phyloP scores from a whole-genome alignment of 2,329 filamentous ascomycete species.

The Diplodia mutila region DNA sequence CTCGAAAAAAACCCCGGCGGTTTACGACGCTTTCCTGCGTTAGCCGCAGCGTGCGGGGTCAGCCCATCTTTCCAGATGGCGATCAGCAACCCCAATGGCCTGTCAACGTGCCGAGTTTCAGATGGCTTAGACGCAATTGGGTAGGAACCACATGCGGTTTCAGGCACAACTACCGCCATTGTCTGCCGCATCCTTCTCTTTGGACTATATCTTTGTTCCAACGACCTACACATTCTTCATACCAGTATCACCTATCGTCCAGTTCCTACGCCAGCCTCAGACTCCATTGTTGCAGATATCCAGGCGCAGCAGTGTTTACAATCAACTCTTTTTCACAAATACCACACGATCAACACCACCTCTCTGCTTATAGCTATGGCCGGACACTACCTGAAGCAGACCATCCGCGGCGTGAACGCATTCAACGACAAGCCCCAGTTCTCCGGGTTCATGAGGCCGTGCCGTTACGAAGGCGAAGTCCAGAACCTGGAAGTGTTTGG shows the following conservation, averaged over 20 bases:
- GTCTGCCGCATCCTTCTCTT: too few relatives aligned
- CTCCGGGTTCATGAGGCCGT: conserved; percentile 36
- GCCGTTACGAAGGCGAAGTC: conserved; percentile 47
- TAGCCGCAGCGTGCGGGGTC: neutral
- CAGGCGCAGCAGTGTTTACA: too few relatives aligned
- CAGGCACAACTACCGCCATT: too few relatives aligned
- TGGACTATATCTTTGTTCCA: too few relatives aligned
- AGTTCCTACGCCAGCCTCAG: too few relatives aligned
- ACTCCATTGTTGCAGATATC: too few relatives aligned
- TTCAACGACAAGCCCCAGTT: conserved; percentile 25
- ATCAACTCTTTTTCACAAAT: too few relatives aligned
- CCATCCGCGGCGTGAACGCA: neutral
- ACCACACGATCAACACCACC: too few relatives aligned
- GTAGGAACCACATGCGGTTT: too few relatives aligned
- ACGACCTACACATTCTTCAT: too few relatives aligned
- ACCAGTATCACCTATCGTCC: too few relatives aligned
- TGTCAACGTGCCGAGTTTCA: neutral
- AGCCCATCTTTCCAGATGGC: neutral
- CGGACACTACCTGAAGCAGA: neutral
- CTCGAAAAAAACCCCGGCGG: neutral
- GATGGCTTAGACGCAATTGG: too few relatives aligned
- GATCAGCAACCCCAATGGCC: neutral
- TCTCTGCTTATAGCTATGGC: neutral
- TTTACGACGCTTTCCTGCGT: neutral
- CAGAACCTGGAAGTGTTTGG: conserved; percentile 37